phyloP scores from a whole-genome alignment of 495 filamentous ascomycete genomes.

The Neurospora tetraspora region DNA sequence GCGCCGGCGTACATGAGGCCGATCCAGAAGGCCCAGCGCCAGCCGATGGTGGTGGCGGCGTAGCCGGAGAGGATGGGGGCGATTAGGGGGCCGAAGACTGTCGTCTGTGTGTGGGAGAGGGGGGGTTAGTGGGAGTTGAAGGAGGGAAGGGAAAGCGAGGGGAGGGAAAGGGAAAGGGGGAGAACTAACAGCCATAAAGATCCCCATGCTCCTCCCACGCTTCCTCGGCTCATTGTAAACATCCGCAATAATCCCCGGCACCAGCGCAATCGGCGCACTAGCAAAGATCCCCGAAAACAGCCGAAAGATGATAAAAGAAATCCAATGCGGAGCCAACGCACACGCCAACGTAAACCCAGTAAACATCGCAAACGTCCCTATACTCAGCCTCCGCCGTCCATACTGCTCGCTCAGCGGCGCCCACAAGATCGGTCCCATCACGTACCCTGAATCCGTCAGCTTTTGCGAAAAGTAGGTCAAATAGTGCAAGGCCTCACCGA shows the following conservation, averaged over 20 bases:
- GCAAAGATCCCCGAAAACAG: conserved; percentile 55
- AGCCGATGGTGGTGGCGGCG: conserved; percentile 43
- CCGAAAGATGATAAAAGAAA: conserved; percentile 57
- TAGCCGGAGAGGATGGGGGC: conserved; percentile 62
- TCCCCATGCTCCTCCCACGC: conserved; percentile 59
- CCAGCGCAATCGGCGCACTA: conserved; percentile 57
- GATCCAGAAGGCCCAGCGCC: conserved; percentile 60
- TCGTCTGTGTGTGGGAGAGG: conserved; percentile 33
- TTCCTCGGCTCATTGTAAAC: conserved; percentile 44
- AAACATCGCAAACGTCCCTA: conserved; percentile 51
- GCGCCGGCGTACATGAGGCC: conserved; percentile 47
- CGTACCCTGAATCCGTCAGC: conserved; percentile 10
- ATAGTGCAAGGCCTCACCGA: conserved; percentile 29
- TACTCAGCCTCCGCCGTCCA: conserved; percentile 54
- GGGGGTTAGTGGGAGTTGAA: not conserved
- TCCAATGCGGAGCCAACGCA: conserved; percentile 59
- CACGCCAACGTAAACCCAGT: conserved; percentile 59
- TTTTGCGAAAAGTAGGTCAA: not conserved
- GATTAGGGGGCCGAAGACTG: conserved; percentile 56
- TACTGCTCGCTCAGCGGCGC: conserved; percentile 63
- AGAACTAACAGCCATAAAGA: conserved; percentile 54
- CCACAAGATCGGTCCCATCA: conserved; percentile 45
- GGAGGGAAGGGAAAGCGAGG: too few species aligned
- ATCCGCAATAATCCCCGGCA: conserved; percentile 68
- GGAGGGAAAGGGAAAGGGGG: not conserved